Conservation (phyloP, 345 rosid genomes). For the Ailanthus altissimus region DNA sequence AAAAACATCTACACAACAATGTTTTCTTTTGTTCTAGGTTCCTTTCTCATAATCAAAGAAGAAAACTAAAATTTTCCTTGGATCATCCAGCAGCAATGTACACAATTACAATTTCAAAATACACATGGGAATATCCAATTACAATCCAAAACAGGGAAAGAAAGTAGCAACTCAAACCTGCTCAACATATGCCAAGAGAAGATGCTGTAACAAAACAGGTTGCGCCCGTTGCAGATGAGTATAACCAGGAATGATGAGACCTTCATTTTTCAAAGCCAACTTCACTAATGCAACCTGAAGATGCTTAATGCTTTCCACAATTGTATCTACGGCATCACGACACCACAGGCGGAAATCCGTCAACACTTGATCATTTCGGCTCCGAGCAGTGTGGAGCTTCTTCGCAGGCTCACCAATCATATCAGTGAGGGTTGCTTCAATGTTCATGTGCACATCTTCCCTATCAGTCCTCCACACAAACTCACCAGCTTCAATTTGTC, state of each 20-base stretch:
- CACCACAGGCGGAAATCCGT: conserved; percentile 96
- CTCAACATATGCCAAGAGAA: conserved; percentile 79
- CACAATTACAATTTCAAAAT: neutral
- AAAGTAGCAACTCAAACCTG: conserved; percentile 50
- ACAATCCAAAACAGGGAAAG: neutral
- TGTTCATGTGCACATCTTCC: conserved; percentile 98
- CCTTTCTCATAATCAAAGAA: neutral
- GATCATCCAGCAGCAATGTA: too few species aligned
- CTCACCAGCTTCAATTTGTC: conserved; percentile 54
- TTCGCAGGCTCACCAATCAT: conserved; percentile 96
- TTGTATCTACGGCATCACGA: conserved; percentile 78
- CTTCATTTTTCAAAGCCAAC: conserved; percentile 70
- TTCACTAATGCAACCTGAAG: conserved; percentile 69
- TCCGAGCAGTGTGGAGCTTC: conserved; percentile 93
- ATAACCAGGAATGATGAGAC: conserved; percentile 86
- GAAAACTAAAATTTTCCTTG: neutral
- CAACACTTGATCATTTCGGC: conserved; percentile 86
- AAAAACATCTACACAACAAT: neutral
- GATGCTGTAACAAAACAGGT: conserved; percentile 87
- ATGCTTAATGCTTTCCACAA: conserved; percentile 40
- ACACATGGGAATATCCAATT: neutral
- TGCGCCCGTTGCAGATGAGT: conserved; percentile 97
- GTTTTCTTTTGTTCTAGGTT: neutral
- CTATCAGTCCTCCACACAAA: conserved; percentile 91
- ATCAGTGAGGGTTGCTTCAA: conserved; percentile 92